Percentiles rank a stretch among this genome's conserved stretches.
These are phyloP conservation scores for Globisporangium nodosum DNA, from an alignment of 352 stramenopile genomes.

Conservation along the genomic window DNA sequence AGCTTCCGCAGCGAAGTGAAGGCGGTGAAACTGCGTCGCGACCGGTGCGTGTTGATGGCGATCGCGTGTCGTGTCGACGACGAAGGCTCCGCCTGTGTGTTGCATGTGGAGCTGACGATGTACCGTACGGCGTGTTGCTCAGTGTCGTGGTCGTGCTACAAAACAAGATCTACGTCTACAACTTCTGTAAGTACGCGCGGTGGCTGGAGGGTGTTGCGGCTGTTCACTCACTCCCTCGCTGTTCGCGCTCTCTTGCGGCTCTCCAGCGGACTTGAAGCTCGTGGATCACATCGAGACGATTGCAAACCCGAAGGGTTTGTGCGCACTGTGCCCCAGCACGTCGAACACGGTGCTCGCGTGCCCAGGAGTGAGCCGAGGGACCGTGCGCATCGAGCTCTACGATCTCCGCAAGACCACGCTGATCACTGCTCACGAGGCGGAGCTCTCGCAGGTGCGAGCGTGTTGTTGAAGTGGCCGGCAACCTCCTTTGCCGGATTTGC, in stretches of 20 bases:
- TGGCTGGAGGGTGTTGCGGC: background rate
- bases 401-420: conserved; percentile 92
- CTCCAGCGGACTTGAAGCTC: conserved; percentile 92
- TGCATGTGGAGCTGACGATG: background rate
- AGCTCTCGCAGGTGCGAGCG: conserved; percentile 72
- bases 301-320: conserved; percentile 95
- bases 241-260: background rate
- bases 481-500: background rate
- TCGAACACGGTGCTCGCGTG: conserved; percentile 95
- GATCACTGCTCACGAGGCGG: conserved; percentile 95
- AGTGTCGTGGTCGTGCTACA: conserved; percentile 96
- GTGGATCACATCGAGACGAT: conserved; percentile 98
- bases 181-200: conserved; percentile 80
- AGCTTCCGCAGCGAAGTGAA: conserved; percentile 97
- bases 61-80: background rate
- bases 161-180: conserved; percentile 98
- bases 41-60: conserved; percentile 49
- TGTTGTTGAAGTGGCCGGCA: background rate
- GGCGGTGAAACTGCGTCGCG: conserved; percentile 92
- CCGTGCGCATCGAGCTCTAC: conserved; percentile 97
- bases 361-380: conserved; percentile 86
- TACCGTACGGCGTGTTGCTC: background rate
- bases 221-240: background rate
- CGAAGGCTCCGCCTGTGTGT: background rate
- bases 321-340: conserved; percentile 90